Evolutionary conservation across 2,329 filamentous ascomycete genomes (phyloP).

Genomic region (Phyllosticta capitalensis): DNA sequence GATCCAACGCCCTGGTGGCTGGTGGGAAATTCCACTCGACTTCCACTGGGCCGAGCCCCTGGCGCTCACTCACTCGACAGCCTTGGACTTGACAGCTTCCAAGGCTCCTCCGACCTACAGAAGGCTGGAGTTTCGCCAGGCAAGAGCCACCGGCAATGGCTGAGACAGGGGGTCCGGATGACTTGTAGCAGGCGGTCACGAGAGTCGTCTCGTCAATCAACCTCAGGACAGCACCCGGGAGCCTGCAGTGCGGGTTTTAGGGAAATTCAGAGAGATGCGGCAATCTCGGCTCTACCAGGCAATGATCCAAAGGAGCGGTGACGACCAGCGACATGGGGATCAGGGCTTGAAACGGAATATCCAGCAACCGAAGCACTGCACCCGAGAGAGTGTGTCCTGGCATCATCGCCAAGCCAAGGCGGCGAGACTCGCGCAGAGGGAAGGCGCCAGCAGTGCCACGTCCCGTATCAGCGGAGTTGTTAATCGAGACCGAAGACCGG

Average conservation of each 20-base stretch:
- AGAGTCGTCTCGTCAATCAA: background rate
- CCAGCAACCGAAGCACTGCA: background rate
- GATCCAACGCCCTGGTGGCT: background rate
- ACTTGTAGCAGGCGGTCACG: background rate
- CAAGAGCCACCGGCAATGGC: background rate
- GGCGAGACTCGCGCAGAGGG: background rate
- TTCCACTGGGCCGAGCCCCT: background rate
- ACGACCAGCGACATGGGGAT: background rate
- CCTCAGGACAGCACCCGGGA: background rate
- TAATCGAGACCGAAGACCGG: background rate
- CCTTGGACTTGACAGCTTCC: background rate
- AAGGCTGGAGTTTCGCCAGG: background rate
- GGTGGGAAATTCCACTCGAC: background rate
- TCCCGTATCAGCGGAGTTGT: background rate
- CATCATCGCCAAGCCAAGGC: background rate
- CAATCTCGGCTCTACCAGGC: background rate
- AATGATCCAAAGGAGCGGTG: background rate
- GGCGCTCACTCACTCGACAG: background rate
- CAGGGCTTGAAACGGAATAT: background rate
- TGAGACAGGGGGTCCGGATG: background rate
- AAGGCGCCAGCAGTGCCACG: background rate
- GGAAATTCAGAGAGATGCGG: background rate
- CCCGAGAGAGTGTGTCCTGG: background rate
- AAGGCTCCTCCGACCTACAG: background rate
- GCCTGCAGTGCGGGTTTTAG: background rate